phyloP scores from a whole-genome alignment of 805 yeast species.

The Pichia manshurica region DNA sequence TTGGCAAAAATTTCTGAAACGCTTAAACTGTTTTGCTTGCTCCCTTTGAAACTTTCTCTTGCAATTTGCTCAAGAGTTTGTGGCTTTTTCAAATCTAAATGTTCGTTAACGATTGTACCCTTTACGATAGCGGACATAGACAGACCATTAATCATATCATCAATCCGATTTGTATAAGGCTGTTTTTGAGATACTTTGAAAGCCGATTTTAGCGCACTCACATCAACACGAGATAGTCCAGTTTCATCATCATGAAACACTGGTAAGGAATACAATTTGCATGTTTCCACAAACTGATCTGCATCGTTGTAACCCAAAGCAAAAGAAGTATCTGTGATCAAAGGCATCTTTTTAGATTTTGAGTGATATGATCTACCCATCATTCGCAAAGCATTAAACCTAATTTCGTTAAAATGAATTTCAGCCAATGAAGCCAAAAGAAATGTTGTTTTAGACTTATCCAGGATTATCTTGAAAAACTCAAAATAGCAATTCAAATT shows the following conservation, averaged over 20 bases:
- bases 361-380: constrained; percentile 64
- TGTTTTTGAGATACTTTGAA: constrained; percentile 36
- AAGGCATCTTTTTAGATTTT: constrained; percentile 59
- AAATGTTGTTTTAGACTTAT: constrained; percentile 48
- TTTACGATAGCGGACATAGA: constrained; percentile 35
- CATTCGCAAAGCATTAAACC: constrained; percentile 67
- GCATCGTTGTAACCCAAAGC: constrained; percentile 64
- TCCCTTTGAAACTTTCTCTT: constrained; percentile 19
- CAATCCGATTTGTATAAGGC: constrained; percentile 39
- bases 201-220: constrained; percentile 35
- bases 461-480: constrained; percentile 54
- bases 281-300: constrained; percentile 49
- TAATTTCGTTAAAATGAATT: constrained; percentile 69
- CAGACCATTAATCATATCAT: constrained; percentile 31
- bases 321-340: constrained; percentile 37
- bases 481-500: constrained; percentile 53
- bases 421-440: constrained; percentile 71
- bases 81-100: constrained; percentile 14
- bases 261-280: constrained; percentile 58
- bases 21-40: constrained; percentile 12
- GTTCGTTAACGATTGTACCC: constrained; percentile 28
- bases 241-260: constrained; percentile 27
- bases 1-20: constrained; percentile 10
- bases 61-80: constrained; percentile 20
- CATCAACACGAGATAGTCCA: constrained; percentile 30